Evolutionary conservation across 805 yeast species (phyloP).

Genomic region (Teunomyces cretensis): DNA sequence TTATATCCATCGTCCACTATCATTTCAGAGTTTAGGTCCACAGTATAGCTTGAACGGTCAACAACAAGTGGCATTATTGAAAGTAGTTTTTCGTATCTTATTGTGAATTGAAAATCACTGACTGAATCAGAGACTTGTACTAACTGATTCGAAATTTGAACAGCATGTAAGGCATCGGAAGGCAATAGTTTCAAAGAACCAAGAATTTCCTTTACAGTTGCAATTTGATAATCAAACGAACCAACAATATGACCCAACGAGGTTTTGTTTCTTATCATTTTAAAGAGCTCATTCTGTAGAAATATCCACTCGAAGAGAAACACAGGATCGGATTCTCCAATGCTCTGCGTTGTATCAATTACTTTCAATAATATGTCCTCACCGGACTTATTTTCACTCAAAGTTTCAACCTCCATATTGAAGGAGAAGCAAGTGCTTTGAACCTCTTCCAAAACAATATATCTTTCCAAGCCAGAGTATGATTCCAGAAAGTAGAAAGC

Average conservation of each 20-base stretch:
- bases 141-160: neutral
- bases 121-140: neutral
- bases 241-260: constrained; percentile 8
- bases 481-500: constrained; percentile 3
- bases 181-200: neutral
- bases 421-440: neutral
- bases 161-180: neutral
- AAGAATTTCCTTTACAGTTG: neutral
- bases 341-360: constrained; percentile 7
- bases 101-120: neutral
- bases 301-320: constrained; percentile 10
- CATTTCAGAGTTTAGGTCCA: neutral
- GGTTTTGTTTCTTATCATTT: neutral
- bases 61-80: neutral
- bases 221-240: constrained; percentile 16
- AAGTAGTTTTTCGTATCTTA: neutral
- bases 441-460: constrained; percentile 7
- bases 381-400: constrained; percentile 4
- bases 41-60: neutral
- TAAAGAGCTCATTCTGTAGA: constrained; percentile 3
- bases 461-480: constrained; percentile 6
- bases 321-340: constrained; percentile 4
- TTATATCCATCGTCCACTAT: neutral
- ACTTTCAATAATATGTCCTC: constrained; percentile 9
- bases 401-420: constrained; percentile 3